Conservation (phyloP, 805 yeast species). For the Ogataea wickerhamii region DNA sequence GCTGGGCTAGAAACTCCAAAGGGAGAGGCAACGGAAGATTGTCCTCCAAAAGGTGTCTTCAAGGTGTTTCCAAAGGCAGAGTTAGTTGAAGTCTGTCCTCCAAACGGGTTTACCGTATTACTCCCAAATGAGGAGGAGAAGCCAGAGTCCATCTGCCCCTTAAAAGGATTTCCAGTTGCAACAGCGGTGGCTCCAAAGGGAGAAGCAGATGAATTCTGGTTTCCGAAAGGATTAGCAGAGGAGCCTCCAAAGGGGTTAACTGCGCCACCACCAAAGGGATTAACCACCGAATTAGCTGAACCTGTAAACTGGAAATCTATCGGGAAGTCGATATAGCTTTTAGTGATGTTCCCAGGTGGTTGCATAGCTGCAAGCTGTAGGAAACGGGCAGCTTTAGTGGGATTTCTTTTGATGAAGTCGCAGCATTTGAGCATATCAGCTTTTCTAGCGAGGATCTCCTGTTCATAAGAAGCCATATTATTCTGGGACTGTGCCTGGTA, state of each 20-base stretch:
- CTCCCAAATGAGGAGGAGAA: constrained; percentile 16
- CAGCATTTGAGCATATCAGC: constrained; percentile 46
- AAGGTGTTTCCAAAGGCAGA: not conserved
- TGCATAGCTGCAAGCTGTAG: constrained; percentile 44
- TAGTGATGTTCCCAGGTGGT: constrained; percentile 20
- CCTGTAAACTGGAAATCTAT: constrained; percentile 19
- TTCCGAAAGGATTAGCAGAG: constrained; percentile 12
- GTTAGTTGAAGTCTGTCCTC: constrained; percentile 3
- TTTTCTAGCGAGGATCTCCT: constrained; percentile 38
- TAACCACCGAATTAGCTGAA: constrained; percentile 1
- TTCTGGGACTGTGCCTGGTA: constrained; percentile 39
- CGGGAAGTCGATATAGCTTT: constrained; percentile 34
- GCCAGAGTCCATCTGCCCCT: constrained; percentile 7
- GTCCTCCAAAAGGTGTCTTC: not conserved
- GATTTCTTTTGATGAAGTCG: constrained; percentile 35
- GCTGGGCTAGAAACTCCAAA: too few relatives aligned
- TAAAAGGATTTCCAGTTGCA: constrained; percentile 4
- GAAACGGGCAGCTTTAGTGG: constrained; percentile 53
- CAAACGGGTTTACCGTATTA: constrained; percentile 10
- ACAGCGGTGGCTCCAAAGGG: constrained; percentile 6
- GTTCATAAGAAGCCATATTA: constrained; percentile 37
- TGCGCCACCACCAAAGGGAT: constrained; percentile 12
- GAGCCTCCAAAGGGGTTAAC: constrained; percentile 9
- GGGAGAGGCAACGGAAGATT: not conserved
- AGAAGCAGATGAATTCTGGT: not conserved